Evolutionary conservation across 225 moss, liverwort and hornwort species (phyloP).

Genomic region (Anthoceros angustus): DNA sequence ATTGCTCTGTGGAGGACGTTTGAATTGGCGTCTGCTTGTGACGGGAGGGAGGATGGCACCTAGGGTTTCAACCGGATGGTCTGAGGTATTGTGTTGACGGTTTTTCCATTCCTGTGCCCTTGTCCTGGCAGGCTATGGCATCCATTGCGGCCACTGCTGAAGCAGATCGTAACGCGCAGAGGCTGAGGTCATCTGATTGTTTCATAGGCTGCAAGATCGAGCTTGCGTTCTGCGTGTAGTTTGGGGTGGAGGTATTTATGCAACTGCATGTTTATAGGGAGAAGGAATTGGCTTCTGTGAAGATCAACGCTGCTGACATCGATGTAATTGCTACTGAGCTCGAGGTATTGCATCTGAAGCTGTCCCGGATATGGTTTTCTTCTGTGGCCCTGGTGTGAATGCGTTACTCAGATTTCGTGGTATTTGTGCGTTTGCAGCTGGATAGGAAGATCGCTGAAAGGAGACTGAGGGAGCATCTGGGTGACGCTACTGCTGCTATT

Average conservation of each 20-base stretch:
- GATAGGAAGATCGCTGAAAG: constrained; percentile 95
- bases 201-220: background rate
- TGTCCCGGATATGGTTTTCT: background rate
- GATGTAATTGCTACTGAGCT: constrained; percentile 88
- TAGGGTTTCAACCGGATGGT: too few relatives aligned
- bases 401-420: background rate
- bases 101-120: too few relatives aligned
- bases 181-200: constrained; percentile 28
- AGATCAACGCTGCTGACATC: constrained; percentile 66
- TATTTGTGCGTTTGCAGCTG: constrained; percentile 16
- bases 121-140: constrained; percentile 57
- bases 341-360: constrained; percentile 24
- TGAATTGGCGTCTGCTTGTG: background rate
- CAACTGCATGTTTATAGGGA: constrained; percentile 18
- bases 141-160: constrained; percentile 77
- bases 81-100: constrained; percentile 29
- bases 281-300: constrained; percentile 83
- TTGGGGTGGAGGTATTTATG: background rate
- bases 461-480: constrained; percentile 87
- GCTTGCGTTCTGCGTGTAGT: background rate
- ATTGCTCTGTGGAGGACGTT: background rate
- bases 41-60: too few relatives aligned
- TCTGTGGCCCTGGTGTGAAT: background rate
- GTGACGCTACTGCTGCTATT: constrained; percentile 73
- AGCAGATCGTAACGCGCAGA: constrained; percentile 80